A percentile compares a stretch with the other conserved stretches of the same genome.
Evolutionary conservation across 75 land plant species (phyloP).

Genomic region (Pinus albicaulis): DNA sequence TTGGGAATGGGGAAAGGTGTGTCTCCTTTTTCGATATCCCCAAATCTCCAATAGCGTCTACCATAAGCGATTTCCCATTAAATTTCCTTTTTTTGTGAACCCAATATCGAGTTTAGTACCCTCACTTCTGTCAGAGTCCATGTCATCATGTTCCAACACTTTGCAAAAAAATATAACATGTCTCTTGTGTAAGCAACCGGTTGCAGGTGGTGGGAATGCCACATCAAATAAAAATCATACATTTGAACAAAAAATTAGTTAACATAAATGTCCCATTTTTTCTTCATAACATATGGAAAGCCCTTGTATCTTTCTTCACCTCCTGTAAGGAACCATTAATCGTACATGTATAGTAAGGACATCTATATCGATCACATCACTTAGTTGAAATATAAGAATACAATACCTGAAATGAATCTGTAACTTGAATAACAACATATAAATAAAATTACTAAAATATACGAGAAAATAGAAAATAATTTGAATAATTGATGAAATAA

Average conservation of each 20-base stretch:
- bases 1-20: slow-evolving; percentile 29
- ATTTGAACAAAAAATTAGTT: no score
- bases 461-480: not conserved
- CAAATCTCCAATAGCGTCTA: slow-evolving; percentile 65
- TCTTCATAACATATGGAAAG: slow-evolving; percentile 72
- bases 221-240: slow-evolving; percentile 90
- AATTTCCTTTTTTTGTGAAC: slow-evolving; percentile 52
- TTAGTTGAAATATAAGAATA: not conserved
- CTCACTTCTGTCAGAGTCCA: slow-evolving; percentile 62
- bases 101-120: slow-evolving; percentile 83
- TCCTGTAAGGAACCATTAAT: slow-evolving; percentile 52
- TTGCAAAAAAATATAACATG: slow-evolving; percentile 34
- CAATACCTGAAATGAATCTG: not conserved
- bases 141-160: slow-evolving; percentile 89
- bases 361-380: slow-evolving; percentile 35
- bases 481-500: slow-evolving; percentile 81
- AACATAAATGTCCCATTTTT: slow-evolving; percentile 46
- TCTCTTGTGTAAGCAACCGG: slow-evolving; percentile 69
- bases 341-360: slow-evolving; percentile 44
- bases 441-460: not conserved
- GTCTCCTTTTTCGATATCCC: slow-evolving; percentile 70
- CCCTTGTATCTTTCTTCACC: slow-evolving; percentile 85
- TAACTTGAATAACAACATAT: not conserved
- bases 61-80: slow-evolving; percentile 73
- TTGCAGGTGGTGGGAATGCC: slow-evolving; percentile 90